Evolutionary conservation across 1,139 yeast species (phyloP).

Genomic region (Taphrina communis): DNA sequence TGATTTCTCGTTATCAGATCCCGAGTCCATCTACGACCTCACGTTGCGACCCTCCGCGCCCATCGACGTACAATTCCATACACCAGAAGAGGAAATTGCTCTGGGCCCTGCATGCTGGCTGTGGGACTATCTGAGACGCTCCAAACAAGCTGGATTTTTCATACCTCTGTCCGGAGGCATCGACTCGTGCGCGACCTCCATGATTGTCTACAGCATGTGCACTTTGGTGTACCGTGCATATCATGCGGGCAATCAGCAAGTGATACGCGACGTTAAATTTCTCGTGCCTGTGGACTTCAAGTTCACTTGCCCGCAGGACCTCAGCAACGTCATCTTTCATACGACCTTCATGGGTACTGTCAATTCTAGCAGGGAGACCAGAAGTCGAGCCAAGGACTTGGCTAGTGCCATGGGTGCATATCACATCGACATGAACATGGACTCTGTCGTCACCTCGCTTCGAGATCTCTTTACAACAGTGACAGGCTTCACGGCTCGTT

Average conservation of each 20-base stretch:
- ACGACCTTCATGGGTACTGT: constrained; percentile 95
- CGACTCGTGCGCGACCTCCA: constrained; percentile 96
- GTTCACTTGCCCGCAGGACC: constrained; percentile 22
- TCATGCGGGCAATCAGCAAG: constrained; percentile 61
- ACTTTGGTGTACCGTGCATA: constrained; percentile 74
- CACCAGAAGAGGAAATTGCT: constrained; percentile 95
- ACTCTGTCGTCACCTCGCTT: constrained; percentile 74
- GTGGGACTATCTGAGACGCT: constrained; percentile 95
- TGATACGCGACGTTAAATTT: constrained; percentile 75
- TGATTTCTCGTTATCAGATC: constrained; percentile 67
- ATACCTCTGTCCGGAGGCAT: constrained; percentile 96
- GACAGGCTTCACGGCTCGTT: constrained; percentile 86
- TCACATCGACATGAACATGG: constrained; percentile 92
- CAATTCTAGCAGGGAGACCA: constrained; percentile 86
- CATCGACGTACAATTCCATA: constrained; percentile 63
- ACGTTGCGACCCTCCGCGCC: constrained; percentile 64
- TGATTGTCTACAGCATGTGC: constrained; percentile 93
- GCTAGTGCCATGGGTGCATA: constrained; percentile 81
- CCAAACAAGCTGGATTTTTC: constrained; percentile 87
- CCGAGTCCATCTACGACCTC: constrained; percentile 65
- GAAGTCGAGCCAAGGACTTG: constrained; percentile 78
- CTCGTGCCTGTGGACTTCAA: constrained; percentile 76
- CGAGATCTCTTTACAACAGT: constrained; percentile 80
- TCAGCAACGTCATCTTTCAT: constrained; percentile 73
- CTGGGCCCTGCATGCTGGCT: constrained; percentile 99